Base-by-base conservation (phyloP, 2,329 filamentous ascomycete species). In the Talaromyces amestolkiae region DNA sequence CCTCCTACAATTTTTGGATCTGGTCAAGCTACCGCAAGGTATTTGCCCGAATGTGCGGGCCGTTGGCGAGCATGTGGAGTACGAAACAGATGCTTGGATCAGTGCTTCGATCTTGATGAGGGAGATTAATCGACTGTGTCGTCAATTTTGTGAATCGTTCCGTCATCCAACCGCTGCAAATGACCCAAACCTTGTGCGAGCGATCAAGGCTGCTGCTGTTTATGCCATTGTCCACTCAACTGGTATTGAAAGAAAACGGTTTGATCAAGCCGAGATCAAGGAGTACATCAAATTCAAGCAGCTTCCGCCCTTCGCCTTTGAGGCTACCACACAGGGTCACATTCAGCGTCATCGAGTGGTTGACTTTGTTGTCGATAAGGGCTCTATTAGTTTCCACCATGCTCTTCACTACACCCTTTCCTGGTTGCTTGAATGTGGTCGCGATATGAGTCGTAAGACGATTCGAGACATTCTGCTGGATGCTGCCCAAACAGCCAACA, bases 41-140 rank as follows among this genome's bases (percentile, higher is more conserved):
- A 97, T 99, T 64, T 97, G 94, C 71, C 95, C 95, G 1, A 99
- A 98, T 72, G 84, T 93, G 54, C 87, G 96, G 68, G 95, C 94
- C 2, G 87, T 97, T 24, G 93, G 93, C 17, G 95, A 98, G 74
- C 95, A 99, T 76, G 91, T 99, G 37, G 96, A 99, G 77, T 99
- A 98, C 74, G 95, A 99, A 78, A 96, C 93, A 1, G 96, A 99
- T 78, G 91, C 92, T 22, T 99, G 95, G 95, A 98, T 99, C 62
- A 96, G 92, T 65, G 94, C 95, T 3, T 97, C 93, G 7, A 84
- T 98, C 60, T 91, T 99, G 65, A 97, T 95, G 59, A 87, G 94
- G 60, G 94, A 99, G 76, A 94, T 99, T 76, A 98, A 98, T 75
- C 88, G 92, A 63, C 85, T 98, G 43, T 97, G 94, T 73, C 86